These are phyloP conservation scores for Craspedostauros australis DNA, from an alignment of 108 stramenopile species.

Conservation along the genomic window DNA sequence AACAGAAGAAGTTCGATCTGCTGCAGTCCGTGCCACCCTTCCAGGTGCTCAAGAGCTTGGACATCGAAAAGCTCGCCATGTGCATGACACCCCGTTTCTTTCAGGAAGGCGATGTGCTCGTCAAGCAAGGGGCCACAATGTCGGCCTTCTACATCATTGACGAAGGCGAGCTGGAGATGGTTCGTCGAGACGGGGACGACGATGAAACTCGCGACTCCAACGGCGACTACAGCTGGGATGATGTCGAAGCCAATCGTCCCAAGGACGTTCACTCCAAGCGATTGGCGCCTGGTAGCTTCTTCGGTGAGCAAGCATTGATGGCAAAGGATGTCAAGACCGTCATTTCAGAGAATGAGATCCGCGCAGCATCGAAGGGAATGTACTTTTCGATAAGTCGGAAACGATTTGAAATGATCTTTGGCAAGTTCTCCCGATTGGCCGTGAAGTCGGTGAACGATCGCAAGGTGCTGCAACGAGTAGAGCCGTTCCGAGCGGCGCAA, in stretches of 20 bases:
- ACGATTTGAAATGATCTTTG: conserved; percentile 41
- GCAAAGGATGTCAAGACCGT: conserved; percentile 66
- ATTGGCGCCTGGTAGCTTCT: conserved; percentile 69
- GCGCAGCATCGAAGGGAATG: conserved; percentile 31
- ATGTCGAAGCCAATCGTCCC: conserved; percentile 41
- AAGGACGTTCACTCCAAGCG: conserved; percentile 38
- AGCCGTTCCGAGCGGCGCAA: conserved; percentile 26
- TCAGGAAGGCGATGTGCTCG: conserved; percentile 35
- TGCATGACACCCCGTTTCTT: conserved; percentile 27
- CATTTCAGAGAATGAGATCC: conserved; percentile 67
- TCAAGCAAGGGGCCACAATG: conserved; percentile 44
- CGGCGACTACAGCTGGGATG: conserved; percentile 59
- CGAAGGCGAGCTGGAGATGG: conserved; percentile 36
- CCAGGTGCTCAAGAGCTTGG: conserved; percentile 7
- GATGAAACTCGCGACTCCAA: no score
- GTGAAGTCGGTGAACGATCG: conserved; percentile 37
- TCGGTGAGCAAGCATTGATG: conserved; percentile 82
- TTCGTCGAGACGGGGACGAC: no score
- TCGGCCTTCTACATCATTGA: conserved; percentile 55
- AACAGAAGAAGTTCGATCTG: conserved; percentile 13
- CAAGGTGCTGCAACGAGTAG: conserved; percentile 28
- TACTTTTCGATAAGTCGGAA: conserved; percentile 43
- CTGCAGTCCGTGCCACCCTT: conserved; percentile 24
- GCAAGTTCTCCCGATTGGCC: conserved; percentile 23
- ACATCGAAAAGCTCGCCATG: conserved; percentile 20